A percentile compares a stretch with the other conserved stretches of the same genome.
These are phyloP conservation scores for Debaryomycetaceae sp. DNA, from an alignment of 1,139 yeast genomes.

Conservation along the genomic window DNA sequence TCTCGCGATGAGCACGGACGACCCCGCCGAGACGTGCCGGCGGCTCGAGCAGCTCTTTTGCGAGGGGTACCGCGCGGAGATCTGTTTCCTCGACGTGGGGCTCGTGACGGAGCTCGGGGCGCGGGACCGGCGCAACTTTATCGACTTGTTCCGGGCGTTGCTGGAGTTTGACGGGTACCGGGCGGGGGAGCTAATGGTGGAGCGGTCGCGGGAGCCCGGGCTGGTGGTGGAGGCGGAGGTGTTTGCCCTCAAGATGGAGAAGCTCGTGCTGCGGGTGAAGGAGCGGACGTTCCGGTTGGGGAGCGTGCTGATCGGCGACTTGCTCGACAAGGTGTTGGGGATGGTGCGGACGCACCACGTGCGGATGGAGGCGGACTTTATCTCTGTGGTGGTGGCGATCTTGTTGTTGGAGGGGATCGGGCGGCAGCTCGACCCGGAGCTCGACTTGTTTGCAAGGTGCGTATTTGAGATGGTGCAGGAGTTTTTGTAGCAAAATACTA, in stretches of 20 bases:
- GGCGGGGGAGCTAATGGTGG: conserved; percentile 94
- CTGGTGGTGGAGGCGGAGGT: conserved; percentile 76
- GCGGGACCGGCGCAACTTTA: conserved; percentile 68
- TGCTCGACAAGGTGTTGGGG: conserved; percentile 71
- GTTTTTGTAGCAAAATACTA: conserved; percentile 38
- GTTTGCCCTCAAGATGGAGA: conserved; percentile 80
- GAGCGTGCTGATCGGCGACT: conserved; percentile 82
- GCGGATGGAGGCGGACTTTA: conserved; percentile 94
- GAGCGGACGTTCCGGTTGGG: conserved; percentile 88
- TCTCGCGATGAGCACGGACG: conserved; percentile 21
- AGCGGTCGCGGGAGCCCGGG: conserved; percentile 87
- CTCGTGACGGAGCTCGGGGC: conserved; percentile 81
- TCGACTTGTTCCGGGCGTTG: conserved; percentile 79
- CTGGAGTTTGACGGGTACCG: conserved; percentile 88
- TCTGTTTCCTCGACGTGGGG: conserved; percentile 89
- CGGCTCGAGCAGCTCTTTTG: conserved; percentile 40
- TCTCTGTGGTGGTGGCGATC: conserved; percentile 87
- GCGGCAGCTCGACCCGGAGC: conserved; percentile 80
- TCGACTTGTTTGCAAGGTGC: conserved; percentile 91
- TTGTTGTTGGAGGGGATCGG: conserved; percentile 89
- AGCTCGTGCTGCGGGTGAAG: conserved; percentile 70
- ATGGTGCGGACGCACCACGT: conserved; percentile 95
- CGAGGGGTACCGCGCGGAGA: conserved; percentile 71
- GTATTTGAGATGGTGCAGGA: conserved; percentile 58
- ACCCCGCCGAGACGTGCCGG: conserved; percentile 35